Evolutionary conservation across 2,329 filamentous ascomycete species (phyloP).

Genomic region (Corynespora cassiicola): DNA sequence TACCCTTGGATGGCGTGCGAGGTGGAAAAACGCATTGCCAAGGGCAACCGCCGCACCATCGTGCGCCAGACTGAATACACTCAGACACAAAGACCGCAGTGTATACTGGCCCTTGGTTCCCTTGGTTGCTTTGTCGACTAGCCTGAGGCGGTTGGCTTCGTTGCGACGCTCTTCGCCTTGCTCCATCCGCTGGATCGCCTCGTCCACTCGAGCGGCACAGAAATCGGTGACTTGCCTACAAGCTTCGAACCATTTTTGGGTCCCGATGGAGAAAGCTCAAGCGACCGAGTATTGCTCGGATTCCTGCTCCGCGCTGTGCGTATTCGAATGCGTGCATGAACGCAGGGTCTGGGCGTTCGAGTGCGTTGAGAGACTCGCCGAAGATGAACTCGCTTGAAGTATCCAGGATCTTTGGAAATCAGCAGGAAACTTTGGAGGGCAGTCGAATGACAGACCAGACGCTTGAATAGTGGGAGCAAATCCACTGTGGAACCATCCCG

Average conservation of each 20-base stretch:
- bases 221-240: slow-evolving; percentile 10
- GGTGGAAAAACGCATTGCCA: slow-evolving; percentile 26
- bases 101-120: slow-evolving; percentile 18
- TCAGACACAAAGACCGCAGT: slow-evolving; percentile 21
- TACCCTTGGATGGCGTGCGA: slow-evolving; percentile 21
- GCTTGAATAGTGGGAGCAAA: slow-evolving; percentile 12
- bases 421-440: no score
- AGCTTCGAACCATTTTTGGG: slow-evolving; percentile 7
- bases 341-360: slow-evolving; percentile 4
- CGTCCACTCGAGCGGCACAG: slow-evolving; percentile 9
- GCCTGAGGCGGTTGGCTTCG: slow-evolving; percentile 9
- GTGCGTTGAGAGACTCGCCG: slow-evolving; percentile 10
- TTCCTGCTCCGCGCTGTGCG: slow-evolving; percentile 9
- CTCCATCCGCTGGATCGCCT: slow-evolving; percentile 9
- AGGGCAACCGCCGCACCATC: slow-evolving; percentile 24
- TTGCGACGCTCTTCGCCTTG: slow-evolving; percentile 6
- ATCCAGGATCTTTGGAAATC: slow-evolving; percentile 16
- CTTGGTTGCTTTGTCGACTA: slow-evolving; percentile 25
- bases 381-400: slow-evolving; percentile 17
- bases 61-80: slow-evolving; percentile 25
- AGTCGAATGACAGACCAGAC: no score
- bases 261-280: slow-evolving; percentile 18
- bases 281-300: slow-evolving; percentile 8
- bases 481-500: slow-evolving; percentile 8
- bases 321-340: slow-evolving; percentile 14